phyloP scores from a whole-genome alignment of 176 grass and related monocot species.

The Carex littledalei region DNA sequence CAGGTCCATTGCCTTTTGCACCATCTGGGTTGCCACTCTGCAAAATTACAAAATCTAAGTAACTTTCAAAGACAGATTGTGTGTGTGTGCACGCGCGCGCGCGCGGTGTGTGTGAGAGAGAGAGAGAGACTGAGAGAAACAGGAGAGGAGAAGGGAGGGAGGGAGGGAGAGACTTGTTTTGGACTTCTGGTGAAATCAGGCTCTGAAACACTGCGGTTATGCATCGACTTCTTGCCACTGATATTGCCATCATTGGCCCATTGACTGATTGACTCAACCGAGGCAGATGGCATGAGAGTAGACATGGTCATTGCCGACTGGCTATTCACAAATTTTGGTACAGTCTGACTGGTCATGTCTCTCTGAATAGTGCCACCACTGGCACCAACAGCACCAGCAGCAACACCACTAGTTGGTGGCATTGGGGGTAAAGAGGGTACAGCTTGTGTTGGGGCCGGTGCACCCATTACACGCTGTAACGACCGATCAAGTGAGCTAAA shows the following conservation, averaged over 20 bases:
- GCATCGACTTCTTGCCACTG: slow-evolving; percentile 47
- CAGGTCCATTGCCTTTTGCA: slow-evolving; percentile 37
- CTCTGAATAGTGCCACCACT: slow-evolving; percentile 38
- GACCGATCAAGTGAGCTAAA: slow-evolving; percentile 82
- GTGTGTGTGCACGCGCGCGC: background rate
- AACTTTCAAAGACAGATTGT: slow-evolving; percentile 13
- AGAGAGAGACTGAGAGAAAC: slow-evolving; percentile 15
- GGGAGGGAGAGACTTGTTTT: slow-evolving; percentile 48
- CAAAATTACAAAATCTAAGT: slow-evolving; percentile 15
- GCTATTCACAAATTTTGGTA: slow-evolving; percentile 67
- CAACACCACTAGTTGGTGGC: slow-evolving; percentile 31
- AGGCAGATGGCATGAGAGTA: slow-evolving; percentile 59
- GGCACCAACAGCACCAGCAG: background rate
- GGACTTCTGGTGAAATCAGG: slow-evolving; percentile 85
- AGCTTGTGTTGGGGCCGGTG: slow-evolving; percentile 57
- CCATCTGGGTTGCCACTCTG: slow-evolving; percentile 47
- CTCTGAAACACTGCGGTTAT: slow-evolving; percentile 94
- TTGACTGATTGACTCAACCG: slow-evolving; percentile 64
- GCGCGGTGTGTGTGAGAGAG: background rate
- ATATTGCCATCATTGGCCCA: slow-evolving; percentile 42
- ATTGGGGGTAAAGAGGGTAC: slow-evolving; percentile 57
- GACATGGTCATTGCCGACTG: slow-evolving; percentile 80
- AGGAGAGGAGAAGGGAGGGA: background rate
- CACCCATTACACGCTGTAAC: slow-evolving; percentile 87
- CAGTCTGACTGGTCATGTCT: slow-evolving; percentile 31